A percentile compares a stretch with the other conserved stretches of the same genome.
Conservation (phyloP, 2,329 filamentous ascomycete genomes). For the Coniochaeta hoffmannii region DNA sequence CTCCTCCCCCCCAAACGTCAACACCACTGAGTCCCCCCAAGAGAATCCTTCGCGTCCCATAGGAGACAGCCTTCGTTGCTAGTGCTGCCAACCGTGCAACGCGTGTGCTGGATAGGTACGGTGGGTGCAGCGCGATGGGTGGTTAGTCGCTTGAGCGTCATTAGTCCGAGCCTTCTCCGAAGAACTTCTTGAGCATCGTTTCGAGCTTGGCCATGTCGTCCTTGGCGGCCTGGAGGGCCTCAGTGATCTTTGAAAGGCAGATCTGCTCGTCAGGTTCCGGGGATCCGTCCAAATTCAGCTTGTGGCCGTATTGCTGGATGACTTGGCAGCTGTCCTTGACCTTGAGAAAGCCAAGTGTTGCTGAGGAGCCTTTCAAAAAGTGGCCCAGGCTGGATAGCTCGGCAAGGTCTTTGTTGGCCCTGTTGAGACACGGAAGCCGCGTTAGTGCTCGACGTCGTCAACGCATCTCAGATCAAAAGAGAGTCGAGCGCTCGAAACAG, state of each 20-base stretch:
- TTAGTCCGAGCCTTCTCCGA: conserved; percentile 23
- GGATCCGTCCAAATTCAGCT: conserved; percentile 70
- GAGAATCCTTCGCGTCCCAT: not conserved
- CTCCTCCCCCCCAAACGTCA: too few species aligned
- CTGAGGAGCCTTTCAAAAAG: conserved; percentile 95
- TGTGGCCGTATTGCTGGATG: conserved; percentile 86
- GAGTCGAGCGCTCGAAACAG: not conserved
- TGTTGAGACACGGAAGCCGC: conserved; percentile 26
- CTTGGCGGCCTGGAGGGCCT: conserved; percentile 65
- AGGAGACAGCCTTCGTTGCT: conserved; percentile 2
- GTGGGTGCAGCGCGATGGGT: not conserved
- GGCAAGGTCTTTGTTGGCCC: conserved; percentile 59
- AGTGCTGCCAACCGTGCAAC: not conserved
- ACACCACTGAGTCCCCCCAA: not conserved
- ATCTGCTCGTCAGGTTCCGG: conserved; percentile 57
- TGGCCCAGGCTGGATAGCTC: conserved; percentile 80
- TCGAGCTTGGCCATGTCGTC: conserved; percentile 70
- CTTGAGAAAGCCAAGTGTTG: conserved; percentile 83
- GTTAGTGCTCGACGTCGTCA: not conserved
- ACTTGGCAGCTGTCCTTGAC: conserved; percentile 92
- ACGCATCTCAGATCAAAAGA: not conserved
- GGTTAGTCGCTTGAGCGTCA: not conserved
- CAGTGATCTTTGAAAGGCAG: conserved; percentile 62
- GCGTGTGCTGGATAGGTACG: not conserved
- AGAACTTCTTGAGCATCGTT: conserved; percentile 63